Evolutionary conservation across 2,329 filamentous ascomycete genomes (phyloP).

Genomic region (Cladosporium cucumerinum): DNA sequence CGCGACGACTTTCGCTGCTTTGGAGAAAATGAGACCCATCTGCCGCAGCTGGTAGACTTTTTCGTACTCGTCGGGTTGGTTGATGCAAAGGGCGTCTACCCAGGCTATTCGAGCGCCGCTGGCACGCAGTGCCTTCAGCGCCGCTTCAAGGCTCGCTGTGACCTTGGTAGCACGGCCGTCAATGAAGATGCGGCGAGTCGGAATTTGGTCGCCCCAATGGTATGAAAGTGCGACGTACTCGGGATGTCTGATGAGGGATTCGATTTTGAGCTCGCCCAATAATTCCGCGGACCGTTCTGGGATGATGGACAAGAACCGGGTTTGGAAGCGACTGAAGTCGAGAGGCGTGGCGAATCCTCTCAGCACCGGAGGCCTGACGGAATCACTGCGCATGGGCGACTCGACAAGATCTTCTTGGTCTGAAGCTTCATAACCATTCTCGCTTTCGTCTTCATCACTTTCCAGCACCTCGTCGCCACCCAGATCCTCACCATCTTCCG

Average conservation of each 20-base stretch:
- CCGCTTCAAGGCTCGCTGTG: background rate
- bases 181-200: background rate
- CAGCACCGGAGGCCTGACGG: background rate
- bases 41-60: background rate
- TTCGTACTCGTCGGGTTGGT: background rate
- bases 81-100: background rate
- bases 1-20: background rate
- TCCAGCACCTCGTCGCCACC: too few species aligned
- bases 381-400: background rate
- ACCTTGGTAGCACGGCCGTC: background rate
- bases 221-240: background rate
- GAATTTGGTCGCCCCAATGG: background rate
- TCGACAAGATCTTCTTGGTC: background rate
- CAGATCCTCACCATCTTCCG: background rate
- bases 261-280: background rate
- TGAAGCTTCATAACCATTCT: background rate
- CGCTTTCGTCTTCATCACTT: background rate
- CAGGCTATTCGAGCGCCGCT: background rate
- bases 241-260: background rate
- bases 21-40: background rate
- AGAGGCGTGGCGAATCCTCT: background rate
- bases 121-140: background rate
- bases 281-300: background rate
- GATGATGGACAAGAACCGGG: background rate
- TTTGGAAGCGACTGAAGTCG: background rate